These are phyloP conservation scores for Pythium aphanidermatum DNA, from an alignment of 352 stramenopile genomes.

Conservation along the genomic window DNA sequence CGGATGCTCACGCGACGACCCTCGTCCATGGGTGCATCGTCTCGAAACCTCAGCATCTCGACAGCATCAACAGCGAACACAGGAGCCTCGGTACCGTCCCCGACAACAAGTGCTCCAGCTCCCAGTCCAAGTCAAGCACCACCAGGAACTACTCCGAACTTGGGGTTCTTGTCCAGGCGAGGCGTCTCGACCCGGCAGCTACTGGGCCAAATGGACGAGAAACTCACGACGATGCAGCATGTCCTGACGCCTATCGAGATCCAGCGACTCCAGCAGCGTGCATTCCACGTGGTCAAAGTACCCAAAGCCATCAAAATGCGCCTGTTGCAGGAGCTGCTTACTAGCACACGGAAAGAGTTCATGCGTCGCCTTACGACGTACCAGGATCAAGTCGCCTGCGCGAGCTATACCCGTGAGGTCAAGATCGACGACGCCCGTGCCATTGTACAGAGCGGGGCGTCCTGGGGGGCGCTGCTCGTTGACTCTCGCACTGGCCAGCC, in stretches of 20 bases:
- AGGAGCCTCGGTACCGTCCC: background rate
- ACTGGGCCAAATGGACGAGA: slow-evolving; percentile 52
- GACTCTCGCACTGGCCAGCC: slow-evolving; percentile 14
- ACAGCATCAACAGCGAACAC: background rate
- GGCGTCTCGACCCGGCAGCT: slow-evolving; percentile 23
- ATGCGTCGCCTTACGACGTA: slow-evolving; percentile 36
- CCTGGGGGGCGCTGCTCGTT: slow-evolving; percentile 24
- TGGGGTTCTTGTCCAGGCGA: slow-evolving; percentile 1
- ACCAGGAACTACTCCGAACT: too few relatives aligned
- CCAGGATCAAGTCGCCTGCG: slow-evolving; percentile 39
- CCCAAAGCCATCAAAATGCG: slow-evolving; percentile 62
- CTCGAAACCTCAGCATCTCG: slow-evolving; percentile 4
- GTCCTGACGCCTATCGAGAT: slow-evolving; percentile 74
- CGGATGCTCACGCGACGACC: slow-evolving; percentile 3
- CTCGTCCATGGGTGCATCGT: slow-evolving; percentile 2
- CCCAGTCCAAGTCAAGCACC: too few relatives aligned
- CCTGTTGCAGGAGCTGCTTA: slow-evolving; percentile 45
- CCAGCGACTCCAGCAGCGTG: slow-evolving; percentile 56
- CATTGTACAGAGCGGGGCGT: slow-evolving; percentile 56
- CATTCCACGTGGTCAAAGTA: slow-evolving; percentile 60
- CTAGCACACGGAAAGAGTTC: slow-evolving; percentile 33
- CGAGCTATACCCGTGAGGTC: slow-evolving; percentile 50
- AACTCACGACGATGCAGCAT: slow-evolving; percentile 66
- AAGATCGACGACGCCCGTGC: slow-evolving; percentile 61
- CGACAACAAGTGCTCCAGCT: background rate